Percentiles rank a stretch among this genome's conserved stretches.
Conservation (phyloP, 2,329 filamentous ascomycete species). For the Cladophialophora bantiana region DNA sequence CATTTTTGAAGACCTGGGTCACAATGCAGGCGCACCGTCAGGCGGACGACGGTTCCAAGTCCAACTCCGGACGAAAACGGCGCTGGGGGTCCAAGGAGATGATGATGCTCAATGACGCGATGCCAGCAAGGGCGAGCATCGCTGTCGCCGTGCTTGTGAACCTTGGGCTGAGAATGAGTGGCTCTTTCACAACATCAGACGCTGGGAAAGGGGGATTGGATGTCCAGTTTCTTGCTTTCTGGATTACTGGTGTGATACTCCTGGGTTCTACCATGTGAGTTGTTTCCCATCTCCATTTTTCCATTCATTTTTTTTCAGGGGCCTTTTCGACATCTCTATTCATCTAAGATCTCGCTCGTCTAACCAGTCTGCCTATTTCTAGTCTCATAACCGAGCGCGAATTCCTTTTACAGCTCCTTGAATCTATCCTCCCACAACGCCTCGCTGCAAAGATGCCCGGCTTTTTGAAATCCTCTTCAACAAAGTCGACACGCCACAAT, state of each 20-base stretch:
- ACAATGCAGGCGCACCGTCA: not conserved
- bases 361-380: not conserved
- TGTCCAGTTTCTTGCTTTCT: constrained; percentile 17
- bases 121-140: constrained; percentile 17
- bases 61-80: not conserved
- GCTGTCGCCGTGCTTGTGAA: constrained; percentile 15
- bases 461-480: constrained; percentile 7
- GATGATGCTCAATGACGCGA: constrained; percentile 1
- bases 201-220: constrained; percentile 8
- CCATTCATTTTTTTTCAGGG: constrained; percentile 7
- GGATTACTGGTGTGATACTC: constrained; percentile 19
- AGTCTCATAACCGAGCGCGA: constrained; percentile 35
- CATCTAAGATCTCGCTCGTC: not conserved
- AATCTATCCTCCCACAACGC: constrained; percentile 35
- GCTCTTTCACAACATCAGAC: not conserved
- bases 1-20: constrained; percentile 66
- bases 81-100: constrained; percentile 1
- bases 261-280: constrained; percentile 36
- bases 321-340: not conserved
- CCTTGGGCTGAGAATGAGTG: constrained; percentile 17
- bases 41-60: not conserved
- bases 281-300: not conserved
- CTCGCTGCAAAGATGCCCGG: constrained; percentile 34
- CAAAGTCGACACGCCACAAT: constrained; percentile 8
- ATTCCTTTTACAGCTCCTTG: constrained; percentile 34